Evolutionary conservation across 305 asterid species (phyloP), one percentile per base, ranked within the genome.

Genomic region (Stenogyne calaminthoides): DNA sequence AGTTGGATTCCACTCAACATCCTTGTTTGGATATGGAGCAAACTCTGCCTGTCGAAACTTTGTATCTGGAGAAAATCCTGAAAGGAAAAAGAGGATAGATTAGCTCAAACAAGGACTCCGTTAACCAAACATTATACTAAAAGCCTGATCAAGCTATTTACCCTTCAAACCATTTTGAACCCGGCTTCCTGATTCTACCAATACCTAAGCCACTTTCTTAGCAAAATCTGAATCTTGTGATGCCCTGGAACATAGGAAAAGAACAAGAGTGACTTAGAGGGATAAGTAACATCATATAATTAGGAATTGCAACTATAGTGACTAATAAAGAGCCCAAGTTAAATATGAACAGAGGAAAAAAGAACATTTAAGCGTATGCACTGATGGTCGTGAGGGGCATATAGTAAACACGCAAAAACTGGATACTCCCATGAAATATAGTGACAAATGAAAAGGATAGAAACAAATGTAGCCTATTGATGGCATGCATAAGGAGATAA

Each of bases 31-130:
- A 69, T 95, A 95, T 62, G 99, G 97, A 81, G 99, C 84, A 66
- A 92, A 95, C 79, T 86, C 96, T 72, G 93, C 92, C 83, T 81
- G 92, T 0, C 98, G 99, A 82, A 95, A 95, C 85, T 90, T 92
- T 65, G 71, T 85, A 83, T 95, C 99, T 69, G 98, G 99, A 74
- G 99, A 95, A 80, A 80, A 87, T 78, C 95, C 99, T 95, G 90
- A 80, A 78, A 78, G 49, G 62, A 54, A 75, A 76, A 74, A 80
- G 63, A 74, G 37, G 69, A 77, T 52, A 10, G 32, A 68, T 74
- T 71, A 76, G 58, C 44, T 66, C 36, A 72, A 18, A 22, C 67
- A 64, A 5, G 11, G 51, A 75, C 46, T 59, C 49, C 37, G 66
- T 52, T 62, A 61, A 44, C 16, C 67, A 7, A 54, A 18, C 69